Conservation (phyloP, 306 rosid genomes). For the Myrica gale region DNA sequence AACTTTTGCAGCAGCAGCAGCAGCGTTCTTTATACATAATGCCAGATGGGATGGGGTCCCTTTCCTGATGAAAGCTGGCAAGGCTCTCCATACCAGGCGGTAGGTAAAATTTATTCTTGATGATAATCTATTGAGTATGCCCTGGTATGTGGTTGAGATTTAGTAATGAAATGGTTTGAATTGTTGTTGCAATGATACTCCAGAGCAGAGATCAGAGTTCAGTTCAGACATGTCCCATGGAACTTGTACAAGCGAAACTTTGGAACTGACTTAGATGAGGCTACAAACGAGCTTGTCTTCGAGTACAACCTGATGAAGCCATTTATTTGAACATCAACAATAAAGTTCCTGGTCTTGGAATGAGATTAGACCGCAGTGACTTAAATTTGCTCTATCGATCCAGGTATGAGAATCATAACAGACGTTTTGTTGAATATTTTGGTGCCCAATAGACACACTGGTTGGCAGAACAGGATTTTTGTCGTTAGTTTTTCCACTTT, state of each 20-base stretch:
- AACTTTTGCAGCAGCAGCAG: slow-evolving; percentile 97
- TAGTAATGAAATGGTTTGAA: slow-evolving; percentile 20
- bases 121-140: slow-evolving; percentile 2
- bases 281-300: slow-evolving; percentile 95
- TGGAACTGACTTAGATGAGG: slow-evolving; percentile 87
- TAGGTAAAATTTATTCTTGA: slow-evolving; percentile 25
- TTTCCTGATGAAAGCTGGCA: slow-evolving; percentile 96
- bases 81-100: slow-evolving; percentile 91
- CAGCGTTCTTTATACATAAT: slow-evolving; percentile 82
- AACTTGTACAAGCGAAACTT: slow-evolving; percentile 83
- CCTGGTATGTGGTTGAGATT: slow-evolving; percentile 13
- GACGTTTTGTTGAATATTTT: neutral
- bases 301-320: slow-evolving; percentile 94
- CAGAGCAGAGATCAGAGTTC: slow-evolving; percentile 99
- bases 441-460: neutral
- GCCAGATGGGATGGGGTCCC: slow-evolving; percentile 99
- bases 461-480: neutral
- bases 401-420: slow-evolving; percentile 48
- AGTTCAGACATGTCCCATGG: slow-evolving; percentile 91
- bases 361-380: slow-evolving; percentile 91
- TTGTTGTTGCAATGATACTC: slow-evolving; percentile 12
- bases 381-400: slow-evolving; percentile 77
- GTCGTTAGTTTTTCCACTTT: neutral
- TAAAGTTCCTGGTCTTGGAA: slow-evolving; percentile 94
- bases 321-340: slow-evolving; percentile 94